Conservation (phyloP, 78 protist species). For the Salpingoeca rosetta region DNA sequence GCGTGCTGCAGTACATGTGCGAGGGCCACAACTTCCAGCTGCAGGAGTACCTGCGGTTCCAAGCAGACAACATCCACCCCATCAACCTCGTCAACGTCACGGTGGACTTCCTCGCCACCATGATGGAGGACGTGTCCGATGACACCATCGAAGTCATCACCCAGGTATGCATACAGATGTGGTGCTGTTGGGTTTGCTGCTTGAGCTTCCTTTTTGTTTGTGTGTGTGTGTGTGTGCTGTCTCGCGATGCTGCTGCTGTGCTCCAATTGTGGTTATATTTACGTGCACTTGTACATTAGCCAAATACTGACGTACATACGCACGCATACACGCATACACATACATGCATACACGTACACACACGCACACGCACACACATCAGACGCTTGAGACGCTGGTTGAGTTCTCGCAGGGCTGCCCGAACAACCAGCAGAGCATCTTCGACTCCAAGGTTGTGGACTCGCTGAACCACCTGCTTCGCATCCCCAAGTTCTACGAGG, state of each 20-base stretch:
- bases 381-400: background rate
- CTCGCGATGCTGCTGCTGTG: too few relatives aligned
- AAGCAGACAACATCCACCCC: constrained; percentile 4
- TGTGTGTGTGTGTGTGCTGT: too few relatives aligned
- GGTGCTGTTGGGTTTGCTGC: too few relatives aligned
- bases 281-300: too few relatives aligned
- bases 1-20: constrained; percentile 31
- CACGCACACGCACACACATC: too few relatives aligned
- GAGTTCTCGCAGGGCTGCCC: constrained; percentile 4
- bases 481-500: background rate
- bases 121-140: background rate
- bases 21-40: constrained; percentile 28
- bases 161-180: too few relatives aligned
- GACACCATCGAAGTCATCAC: background rate
- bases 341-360: background rate
- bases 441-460: background rate
- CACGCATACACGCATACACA: background rate
- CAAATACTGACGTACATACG: too few relatives aligned
- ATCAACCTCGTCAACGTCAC: constrained; percentile 16
- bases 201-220: too few relatives aligned
- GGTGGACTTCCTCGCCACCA: background rate
- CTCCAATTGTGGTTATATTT: too few relatives aligned
- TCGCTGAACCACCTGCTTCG: background rate
- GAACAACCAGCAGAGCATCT: background rate
- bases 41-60: constrained; percentile 23